Evolutionary conservation across 164 flowering plant species (phyloP), one percentile per base, ranked within the genome.

Genomic region (Kingdonia uniflora): DNA sequence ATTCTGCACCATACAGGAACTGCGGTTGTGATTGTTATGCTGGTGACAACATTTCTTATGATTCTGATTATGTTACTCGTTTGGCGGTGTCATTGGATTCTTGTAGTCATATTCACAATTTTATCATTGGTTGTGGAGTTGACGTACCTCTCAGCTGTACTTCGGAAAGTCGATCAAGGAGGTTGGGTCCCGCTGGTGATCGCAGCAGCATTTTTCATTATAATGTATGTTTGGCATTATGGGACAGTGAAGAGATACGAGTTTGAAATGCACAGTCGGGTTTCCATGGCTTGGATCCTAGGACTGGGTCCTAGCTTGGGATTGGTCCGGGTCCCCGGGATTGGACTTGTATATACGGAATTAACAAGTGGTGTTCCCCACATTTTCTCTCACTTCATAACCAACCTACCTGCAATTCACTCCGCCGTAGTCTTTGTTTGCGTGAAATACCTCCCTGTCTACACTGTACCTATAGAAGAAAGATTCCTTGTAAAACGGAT

Each of bases 171-270:
- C n/a, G 77, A 80, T 52, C 97, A 94, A 77, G 99, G 99, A 39
- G 99, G 99, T 0, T 89, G 97, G 97, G 97, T 85, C 44, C 97
- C 99, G 0, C 92, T 94, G 10, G 97, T 78, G 26, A 87, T 89
- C 19, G 84, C 99, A 14, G 86, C 79, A 14, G 80, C 77, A 29
- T 87, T 85, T 64, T 76, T 87, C 12, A 1, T 89, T 51, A 73
- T 89, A 55, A 94, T 94, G 97, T 79, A 72, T 24, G 79, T 82
- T 38, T 89, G 97, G 97, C 99, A 94, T 61, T 94, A 94, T 26
- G 97, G 97, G 14, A 85, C 96, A 5, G 67, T 79, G 26, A 94
- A 85, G 62, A 74, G 96, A 3, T 94, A 89, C 23, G 92, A 94
- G 61, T 78, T 81, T 54, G 99, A 94, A 72, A 79, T 94, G 87